A percentile compares a stretch with the other conserved stretches of the same genome.
Evolutionary conservation across 495 filamentous ascomycete genomes (phyloP).

Genomic region (Podospora pseudopauciseta): DNA sequence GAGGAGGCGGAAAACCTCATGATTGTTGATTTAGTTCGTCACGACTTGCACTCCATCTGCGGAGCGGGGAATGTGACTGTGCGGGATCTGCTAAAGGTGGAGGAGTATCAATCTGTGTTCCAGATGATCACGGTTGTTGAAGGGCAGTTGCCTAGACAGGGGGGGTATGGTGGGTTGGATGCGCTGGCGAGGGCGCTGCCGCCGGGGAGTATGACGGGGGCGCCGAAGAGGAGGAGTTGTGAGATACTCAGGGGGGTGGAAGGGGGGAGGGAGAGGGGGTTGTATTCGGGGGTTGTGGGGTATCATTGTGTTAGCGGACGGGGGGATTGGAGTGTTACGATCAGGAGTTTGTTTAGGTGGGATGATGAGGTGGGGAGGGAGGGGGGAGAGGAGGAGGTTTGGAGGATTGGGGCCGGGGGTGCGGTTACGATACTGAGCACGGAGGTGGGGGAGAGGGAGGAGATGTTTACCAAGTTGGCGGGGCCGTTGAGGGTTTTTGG

Average conservation of each 20-base stretch:
- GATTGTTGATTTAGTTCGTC: constrained; percentile 93
- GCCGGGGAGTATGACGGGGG: constrained; percentile 92
- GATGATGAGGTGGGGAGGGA: constrained; percentile 46
- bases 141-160: constrained; percentile 52
- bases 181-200: constrained; percentile 75
- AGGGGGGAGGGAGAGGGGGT: constrained; percentile 56
- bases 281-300: constrained; percentile 87
- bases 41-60: constrained; percentile 81
- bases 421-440: constrained; percentile 80
- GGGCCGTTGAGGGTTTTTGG: constrained; percentile 59
- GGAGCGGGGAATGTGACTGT: constrained; percentile 65
- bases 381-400: constrained; percentile 47
- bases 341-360: constrained; percentile 71
- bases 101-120: constrained; percentile 85
- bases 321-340: constrained; percentile 85
- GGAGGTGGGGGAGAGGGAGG: constrained; percentile 75
- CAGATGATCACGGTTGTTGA: constrained; percentile 87
- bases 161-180: constrained; percentile 59
- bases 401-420: constrained; percentile 85
- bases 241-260: constrained; percentile 73
- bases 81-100: constrained; percentile 70
- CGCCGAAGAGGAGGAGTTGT: constrained; percentile 86
- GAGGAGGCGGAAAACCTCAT: constrained; percentile 96
- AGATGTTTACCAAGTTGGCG: constrained; percentile 81
- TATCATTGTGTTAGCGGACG: constrained; percentile 82